Conservation (phyloP, 2,329 filamentous ascomycete species). For the Phaeosphaeriaceae sp. region DNA sequence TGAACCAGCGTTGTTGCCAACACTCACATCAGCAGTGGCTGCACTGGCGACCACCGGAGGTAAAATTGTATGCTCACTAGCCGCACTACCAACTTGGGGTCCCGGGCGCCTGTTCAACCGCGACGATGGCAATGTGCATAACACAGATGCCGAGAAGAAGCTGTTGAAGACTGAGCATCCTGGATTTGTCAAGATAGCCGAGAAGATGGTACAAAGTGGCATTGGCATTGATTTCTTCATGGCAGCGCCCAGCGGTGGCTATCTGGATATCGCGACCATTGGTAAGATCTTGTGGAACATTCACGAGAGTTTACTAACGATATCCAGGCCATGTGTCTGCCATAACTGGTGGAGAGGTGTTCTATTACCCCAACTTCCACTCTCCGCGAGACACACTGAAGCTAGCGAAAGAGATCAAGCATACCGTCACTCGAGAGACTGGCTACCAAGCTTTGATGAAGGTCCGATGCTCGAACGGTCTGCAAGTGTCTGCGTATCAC, state of each 20-base stretch:
- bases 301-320: slow-evolving; percentile 7
- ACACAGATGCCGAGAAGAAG: slow-evolving; percentile 88
- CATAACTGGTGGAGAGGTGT: slow-evolving; percentile 91
- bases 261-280: slow-evolving; percentile 91
- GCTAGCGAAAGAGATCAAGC: slow-evolving; percentile 82
- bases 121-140: slow-evolving; percentile 83
- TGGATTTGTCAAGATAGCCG: slow-evolving; percentile 83
- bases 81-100: slow-evolving; percentile 89
- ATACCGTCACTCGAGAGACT: slow-evolving; percentile 86
- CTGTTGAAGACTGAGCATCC: slow-evolving; percentile 90
- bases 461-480: slow-evolving; percentile 93
- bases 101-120: slow-evolving; percentile 84
- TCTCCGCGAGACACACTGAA: slow-evolving; percentile 84
- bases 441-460: slow-evolving; percentile 98
- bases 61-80: slow-evolving; percentile 87
- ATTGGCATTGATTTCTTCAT: slow-evolving; percentile 95
- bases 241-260: slow-evolving; percentile 86
- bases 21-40: slow-evolving; percentile 82
- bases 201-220: slow-evolving; percentile 85
- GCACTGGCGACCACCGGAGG: slow-evolving; percentile 87
- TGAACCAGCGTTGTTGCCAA: slow-evolving; percentile 85
- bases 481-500: slow-evolving; percentile 93
- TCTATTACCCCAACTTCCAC: slow-evolving; percentile 97
- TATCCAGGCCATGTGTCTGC: slow-evolving; percentile 77
- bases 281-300: slow-evolving; percentile 57